Base-by-base conservation (phyloP, 495 filamentous ascomycete genomes). In the Podospora conica region DNA sequence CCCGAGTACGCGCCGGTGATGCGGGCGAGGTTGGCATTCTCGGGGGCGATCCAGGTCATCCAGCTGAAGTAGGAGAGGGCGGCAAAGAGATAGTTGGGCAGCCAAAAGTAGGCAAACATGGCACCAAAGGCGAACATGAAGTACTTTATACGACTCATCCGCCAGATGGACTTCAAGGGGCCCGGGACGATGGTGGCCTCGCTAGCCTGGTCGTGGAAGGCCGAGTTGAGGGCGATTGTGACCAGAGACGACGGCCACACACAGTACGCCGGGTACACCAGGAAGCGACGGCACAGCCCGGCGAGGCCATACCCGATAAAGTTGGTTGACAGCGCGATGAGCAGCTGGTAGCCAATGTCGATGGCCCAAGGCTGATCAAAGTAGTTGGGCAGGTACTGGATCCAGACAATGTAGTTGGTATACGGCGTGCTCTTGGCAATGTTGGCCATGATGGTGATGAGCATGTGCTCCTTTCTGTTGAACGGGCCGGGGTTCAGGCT, bases 241-340 rank as follows among this genome's bases (percentile, higher is more conserved):
- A 79, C 76, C 23, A 81, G 61, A 8, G 77, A 78, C 20, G 72
- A 66, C 1, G 79, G 79, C 79, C 79, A 81, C 21, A 81, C 76
- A 60, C 77, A 79, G 64, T 76, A 76, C 0, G 78, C 72, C 6
- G 79, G 79, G 55, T 82, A 80, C 25, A 88, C 85, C 22, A 88
- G 76, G 77, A 85, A 88, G 29, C 83, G 79, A 18, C 83, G 77
- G 58, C 79, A 79, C 65, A 87, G 71, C 1, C 83, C 83, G 21
- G 83, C 81, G 53, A 85, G 73, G 31, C 80, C 79, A 53, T 84
- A 85, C 10, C 83, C 83, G 31, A 83, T 77, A 54, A 83, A 76
- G 68, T 84, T 82, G 10, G 81, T 83, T 1, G 77, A 73, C 22
- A 81, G 67, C 18, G 69, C 77, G 55, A 81, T 78, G 20, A 80